Percentiles rank a stretch among this genome's conserved stretches.
These are phyloP conservation scores for Alternaria consortialis DNA, from an alignment of 2,329 filamentous ascomycete genomes.

Conservation along the genomic window DNA sequence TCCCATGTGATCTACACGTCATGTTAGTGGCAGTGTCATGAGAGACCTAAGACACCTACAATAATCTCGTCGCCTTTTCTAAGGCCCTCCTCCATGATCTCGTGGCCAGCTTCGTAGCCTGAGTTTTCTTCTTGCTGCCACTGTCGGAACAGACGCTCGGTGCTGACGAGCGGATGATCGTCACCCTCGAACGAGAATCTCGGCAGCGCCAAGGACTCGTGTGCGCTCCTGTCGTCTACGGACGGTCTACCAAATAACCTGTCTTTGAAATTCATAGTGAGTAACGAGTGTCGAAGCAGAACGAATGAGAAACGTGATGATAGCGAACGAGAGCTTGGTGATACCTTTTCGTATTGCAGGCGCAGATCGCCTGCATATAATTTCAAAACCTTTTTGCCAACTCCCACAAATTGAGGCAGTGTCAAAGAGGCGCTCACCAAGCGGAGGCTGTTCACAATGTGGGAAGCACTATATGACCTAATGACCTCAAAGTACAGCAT, in stretches of 20 bases:
- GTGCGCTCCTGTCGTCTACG: constrained; percentile 9
- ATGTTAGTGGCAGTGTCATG: constrained; percentile 13
- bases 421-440: constrained; percentile 10
- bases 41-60: constrained; percentile 12
- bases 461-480: constrained; percentile 2
- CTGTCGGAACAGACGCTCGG: constrained; percentile 29
- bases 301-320: background rate
- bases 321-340: background rate
- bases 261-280: constrained; percentile 26
- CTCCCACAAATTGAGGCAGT: constrained; percentile 23
- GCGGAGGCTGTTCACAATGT: constrained; percentile 15
- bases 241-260: constrained; percentile 16
- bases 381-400: background rate
- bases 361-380: constrained; percentile 4
- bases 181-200: constrained; percentile 33
- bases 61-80: constrained; percentile 27
- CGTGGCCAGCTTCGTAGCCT: constrained; percentile 17
- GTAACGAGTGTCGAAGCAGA: constrained; percentile 4
- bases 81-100: constrained; percentile 7
- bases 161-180: constrained; percentile 27
- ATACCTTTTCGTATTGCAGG: constrained; percentile 1
- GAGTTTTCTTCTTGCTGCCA: constrained; percentile 26
- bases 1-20: constrained; percentile 53
- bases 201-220: constrained; percentile 21
- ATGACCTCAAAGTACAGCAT: constrained; percentile 2